Evolutionary conservation across 2,329 filamentous ascomycete species (phyloP).

Genomic region (Colletotrichum neosansevieriae): DNA sequence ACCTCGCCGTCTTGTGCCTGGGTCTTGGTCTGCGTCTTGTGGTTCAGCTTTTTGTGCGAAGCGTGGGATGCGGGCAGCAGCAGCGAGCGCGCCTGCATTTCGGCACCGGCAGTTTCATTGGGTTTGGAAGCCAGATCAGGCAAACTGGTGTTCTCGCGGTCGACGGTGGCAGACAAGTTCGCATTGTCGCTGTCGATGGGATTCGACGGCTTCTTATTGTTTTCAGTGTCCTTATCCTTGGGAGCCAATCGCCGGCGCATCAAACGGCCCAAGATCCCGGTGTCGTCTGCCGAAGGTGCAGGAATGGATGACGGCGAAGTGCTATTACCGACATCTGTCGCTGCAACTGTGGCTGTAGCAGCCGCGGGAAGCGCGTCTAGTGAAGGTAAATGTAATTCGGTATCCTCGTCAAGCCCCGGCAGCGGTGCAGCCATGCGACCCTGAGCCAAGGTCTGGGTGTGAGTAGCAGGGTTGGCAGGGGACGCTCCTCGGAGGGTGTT

Average conservation of each 20-base stretch:
- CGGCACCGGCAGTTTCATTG: constrained; percentile 5
- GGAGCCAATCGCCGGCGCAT: constrained; percentile 30
- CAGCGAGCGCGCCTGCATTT: constrained; percentile 11
- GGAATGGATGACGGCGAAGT: constrained; percentile 16
- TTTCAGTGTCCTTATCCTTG: constrained; percentile 23
- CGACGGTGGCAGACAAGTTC: background rate
- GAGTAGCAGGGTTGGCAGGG: constrained; percentile 17
- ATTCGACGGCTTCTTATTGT: constrained; percentile 21
- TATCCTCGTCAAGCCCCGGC: constrained; percentile 31
- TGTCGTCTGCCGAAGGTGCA: constrained; percentile 29
- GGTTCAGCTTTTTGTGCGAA: constrained; percentile 5
- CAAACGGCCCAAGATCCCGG: constrained; percentile 29
- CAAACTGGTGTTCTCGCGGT: background rate
- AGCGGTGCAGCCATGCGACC: constrained; percentile 32
- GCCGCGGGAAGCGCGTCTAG: constrained; percentile 8
- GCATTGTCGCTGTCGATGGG: constrained; percentile 14
- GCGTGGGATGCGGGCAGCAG: constrained; percentile 20
- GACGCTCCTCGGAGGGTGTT: constrained; percentile 27
- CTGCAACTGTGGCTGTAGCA: constrained; percentile 1
- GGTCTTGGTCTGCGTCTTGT: constrained; percentile 5
- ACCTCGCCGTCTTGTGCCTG: constrained; percentile 4
- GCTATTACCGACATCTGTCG: constrained; percentile 8
- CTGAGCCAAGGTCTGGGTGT: constrained; percentile 18
- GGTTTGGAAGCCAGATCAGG: background rate
- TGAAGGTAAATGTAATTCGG: constrained; percentile 21